phyloP scores from a whole-genome alignment of 2,329 filamentous ascomycete species.

The Trichoderma sp. region DNA sequence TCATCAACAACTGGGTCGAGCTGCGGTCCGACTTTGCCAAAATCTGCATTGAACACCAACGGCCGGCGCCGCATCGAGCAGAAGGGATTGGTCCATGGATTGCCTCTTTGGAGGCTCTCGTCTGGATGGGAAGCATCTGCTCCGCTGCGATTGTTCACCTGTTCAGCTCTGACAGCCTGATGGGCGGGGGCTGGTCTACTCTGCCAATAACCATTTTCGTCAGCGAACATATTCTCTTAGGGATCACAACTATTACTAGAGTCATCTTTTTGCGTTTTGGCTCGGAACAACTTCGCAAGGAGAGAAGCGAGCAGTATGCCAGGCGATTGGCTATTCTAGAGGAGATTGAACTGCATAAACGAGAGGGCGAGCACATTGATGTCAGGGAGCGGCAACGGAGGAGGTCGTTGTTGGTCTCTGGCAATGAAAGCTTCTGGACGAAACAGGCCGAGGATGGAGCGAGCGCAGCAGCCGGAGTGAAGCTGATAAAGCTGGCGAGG shows the following conservation, averaged over 20 bases:
- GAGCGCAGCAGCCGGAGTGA: conserved; percentile 42
- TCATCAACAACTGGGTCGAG: conserved; percentile 79
- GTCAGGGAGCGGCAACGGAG: conserved; percentile 45
- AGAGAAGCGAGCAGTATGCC: conserved; percentile 47
- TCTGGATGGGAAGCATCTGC: conserved; percentile 73
- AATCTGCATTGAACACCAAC: conserved; percentile 73
- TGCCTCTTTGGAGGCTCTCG: conserved; percentile 67
- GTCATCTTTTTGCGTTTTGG: conserved; percentile 45
- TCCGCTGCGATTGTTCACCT: conserved; percentile 75
- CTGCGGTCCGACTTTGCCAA: conserved; percentile 77
- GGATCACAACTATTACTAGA: conserved; percentile 53
- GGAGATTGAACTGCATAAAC: conserved; percentile 47
- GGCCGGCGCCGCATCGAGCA: conserved; percentile 68
- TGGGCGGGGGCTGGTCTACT: conserved; percentile 63
- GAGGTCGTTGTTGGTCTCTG: conserved; percentile 42
- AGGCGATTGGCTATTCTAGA: conserved; percentile 45
- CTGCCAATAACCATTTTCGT: conserved; percentile 72
- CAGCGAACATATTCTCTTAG: conserved; percentile 72
- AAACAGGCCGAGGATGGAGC: conserved; percentile 47
- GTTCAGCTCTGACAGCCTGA: conserved; percentile 62
- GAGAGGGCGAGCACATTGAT: conserved; percentile 39
- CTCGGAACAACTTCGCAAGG: conserved; percentile 46
- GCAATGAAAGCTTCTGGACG: conserved; percentile 47
- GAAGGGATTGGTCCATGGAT: conserved; percentile 78
- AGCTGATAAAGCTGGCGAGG: conserved; percentile 42